phyloP scores from a whole-genome alignment of 2,329 filamentous ascomycete genomes.

The Teratosphaeriaceae sp. region DNA sequence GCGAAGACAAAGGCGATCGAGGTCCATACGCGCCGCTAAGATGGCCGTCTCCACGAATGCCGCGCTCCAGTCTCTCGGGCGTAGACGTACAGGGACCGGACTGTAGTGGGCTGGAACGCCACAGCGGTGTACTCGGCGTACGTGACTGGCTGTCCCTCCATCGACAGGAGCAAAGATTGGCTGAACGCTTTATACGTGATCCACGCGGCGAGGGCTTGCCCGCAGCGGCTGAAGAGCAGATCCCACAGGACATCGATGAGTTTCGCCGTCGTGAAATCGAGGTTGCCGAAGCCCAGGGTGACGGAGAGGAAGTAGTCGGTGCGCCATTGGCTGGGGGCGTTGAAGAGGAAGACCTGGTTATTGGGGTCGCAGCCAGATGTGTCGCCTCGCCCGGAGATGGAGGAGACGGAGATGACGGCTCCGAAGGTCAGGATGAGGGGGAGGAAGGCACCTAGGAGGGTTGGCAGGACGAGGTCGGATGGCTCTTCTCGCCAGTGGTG shows the following conservation, averaged over 20 bases:
- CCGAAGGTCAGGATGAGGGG: neutral
- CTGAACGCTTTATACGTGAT: neutral
- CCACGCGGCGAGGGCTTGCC: neutral
- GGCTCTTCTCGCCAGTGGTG: neutral
- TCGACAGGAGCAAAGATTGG: neutral
- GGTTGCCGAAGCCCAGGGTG: conserved; percentile 2
- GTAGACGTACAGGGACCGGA: neutral
- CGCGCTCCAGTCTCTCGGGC: neutral
- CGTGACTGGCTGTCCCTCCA: neutral
- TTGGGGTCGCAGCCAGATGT: neutral
- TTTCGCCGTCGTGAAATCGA: conserved; percentile 4
- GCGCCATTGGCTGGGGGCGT: conserved; percentile 1
- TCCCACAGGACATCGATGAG: conserved; percentile 7
- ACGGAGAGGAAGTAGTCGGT: conserved; percentile 2
- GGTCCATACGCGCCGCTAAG: neutral
- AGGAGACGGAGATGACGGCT: neutral
- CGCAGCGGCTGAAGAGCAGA: conserved; percentile 1
- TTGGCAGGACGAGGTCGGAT: neutral
- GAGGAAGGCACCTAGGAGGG: neutral
- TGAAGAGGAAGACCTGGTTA: neutral
- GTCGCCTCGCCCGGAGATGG: neutral
- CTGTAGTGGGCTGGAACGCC: neutral
- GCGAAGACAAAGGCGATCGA: neutral
- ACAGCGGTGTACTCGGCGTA: neutral
- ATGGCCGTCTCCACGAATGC: neutral